Conservation (phyloP, 2,329 filamentous ascomycete species). For the Beauveria australis region DNA sequence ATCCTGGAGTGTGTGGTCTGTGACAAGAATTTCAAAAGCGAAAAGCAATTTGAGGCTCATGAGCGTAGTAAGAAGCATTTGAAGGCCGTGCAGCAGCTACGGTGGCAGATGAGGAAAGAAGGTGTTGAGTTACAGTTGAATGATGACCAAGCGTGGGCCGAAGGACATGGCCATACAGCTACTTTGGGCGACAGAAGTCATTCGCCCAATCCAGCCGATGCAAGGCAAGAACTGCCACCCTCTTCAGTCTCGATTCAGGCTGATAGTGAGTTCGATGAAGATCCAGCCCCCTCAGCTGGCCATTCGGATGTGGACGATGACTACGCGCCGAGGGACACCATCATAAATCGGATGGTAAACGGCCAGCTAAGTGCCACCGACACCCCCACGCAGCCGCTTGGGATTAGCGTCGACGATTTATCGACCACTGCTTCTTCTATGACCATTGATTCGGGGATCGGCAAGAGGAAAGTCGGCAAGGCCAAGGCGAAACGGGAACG, state of each 20-base stretch:
- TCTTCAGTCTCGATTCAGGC: not conserved
- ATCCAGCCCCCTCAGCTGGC: not conserved
- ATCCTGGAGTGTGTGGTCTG: slow-evolving; percentile 71
- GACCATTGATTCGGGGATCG: slow-evolving; percentile 18
- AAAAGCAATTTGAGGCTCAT: slow-evolving; percentile 84
- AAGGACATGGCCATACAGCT: not conserved
- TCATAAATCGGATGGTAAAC: slow-evolving; percentile 31
- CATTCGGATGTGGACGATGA: slow-evolving; percentile 25
- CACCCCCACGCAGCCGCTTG: not conserved
- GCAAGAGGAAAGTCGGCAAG: slow-evolving; percentile 38
- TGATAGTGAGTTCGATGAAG: not conserved
- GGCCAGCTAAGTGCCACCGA: not conserved
- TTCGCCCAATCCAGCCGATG: not conserved
- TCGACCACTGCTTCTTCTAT: slow-evolving; percentile 16
- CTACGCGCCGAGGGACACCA: slow-evolving; percentile 37
- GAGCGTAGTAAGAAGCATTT: slow-evolving; percentile 95
- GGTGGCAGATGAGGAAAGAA: slow-evolving; percentile 75
- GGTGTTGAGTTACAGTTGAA: slow-evolving; percentile 51
- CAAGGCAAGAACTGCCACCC: not conserved
- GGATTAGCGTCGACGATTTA: slow-evolving; percentile 4
- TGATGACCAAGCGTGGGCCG: not conserved
- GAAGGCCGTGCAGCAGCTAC: slow-evolving; percentile 75
- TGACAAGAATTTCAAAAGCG: slow-evolving; percentile 75
- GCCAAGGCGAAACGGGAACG: slow-evolving; percentile 43
- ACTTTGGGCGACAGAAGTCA: not conserved